Base-by-base conservation (phyloP, 225 moss, liverwort and hornwort species). In the Sphagnum tenellum region DNA sequence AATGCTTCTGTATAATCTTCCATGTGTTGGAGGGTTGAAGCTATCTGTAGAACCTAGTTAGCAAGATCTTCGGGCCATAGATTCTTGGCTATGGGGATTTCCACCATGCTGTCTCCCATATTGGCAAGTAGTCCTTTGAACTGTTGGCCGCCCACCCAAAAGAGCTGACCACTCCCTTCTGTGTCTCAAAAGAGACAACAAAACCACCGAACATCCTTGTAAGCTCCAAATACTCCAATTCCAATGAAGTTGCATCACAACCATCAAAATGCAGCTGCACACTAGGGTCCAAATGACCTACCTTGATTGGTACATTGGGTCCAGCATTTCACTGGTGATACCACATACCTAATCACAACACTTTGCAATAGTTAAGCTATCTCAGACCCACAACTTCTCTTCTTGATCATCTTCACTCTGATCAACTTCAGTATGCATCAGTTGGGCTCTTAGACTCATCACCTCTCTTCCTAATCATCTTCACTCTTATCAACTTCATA, bases 271-370 rank as follows among this genome's bases (percentile, higher is more conserved):
- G 29, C 29, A 29, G 29, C 29, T 29, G 29, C 29, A 29, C 29
- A 29, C 29, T 29, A 29, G 29, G 1, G 29, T 29, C 29, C 29
- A 29, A 4, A 45, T 60, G 71, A 61, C 78, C 77, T 74, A 75
- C 96, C 96, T 90, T 57, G 87, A 79, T 86, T 98, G 96, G 72
- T 98, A 98, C 96, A 98, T 98, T 77, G 93, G 96, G 68, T 98
- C 90, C 64, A 93, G 78, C 74, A 89, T 76, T 71, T 98, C 96
- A 75, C 82, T 84, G 45, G 90, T 81, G 61, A 93, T 81, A 56
- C 93, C 90, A 71, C 93, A 86, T 70, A 96, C 89, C 96, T 96
- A 75, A 72, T 63, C 47, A 46, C 29, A 29, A 1, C 29, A 29
- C 3, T 8, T 8, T 8, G 11, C 60, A 61, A 3, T 46, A 61